These are phyloP conservation scores for Skeletonema costatum DNA, from an alignment of 108 stramenopile genomes.

Conservation along the genomic window DNA sequence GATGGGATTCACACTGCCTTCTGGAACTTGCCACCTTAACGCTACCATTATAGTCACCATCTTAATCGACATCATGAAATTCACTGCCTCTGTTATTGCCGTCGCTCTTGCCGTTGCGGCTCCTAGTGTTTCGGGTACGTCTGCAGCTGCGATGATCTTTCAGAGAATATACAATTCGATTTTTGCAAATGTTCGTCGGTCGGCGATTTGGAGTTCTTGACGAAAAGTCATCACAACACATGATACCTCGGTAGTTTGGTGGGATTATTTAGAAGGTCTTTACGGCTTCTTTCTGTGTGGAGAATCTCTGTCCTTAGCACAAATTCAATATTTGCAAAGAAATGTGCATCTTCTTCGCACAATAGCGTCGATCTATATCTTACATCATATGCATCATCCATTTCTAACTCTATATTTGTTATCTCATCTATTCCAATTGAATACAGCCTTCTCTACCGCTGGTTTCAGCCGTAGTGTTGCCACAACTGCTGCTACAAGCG, in stretches of 20 bases:
- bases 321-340: neutral
- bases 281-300: too few relatives aligned
- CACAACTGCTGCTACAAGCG: constrained; percentile 15
- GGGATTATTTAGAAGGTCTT: too few relatives aligned
- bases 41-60: neutral
- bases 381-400: neutral
- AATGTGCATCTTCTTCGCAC: neutral
- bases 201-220: neutral
- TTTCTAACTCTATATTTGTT: neutral
- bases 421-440: neutral
- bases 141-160: neutral
- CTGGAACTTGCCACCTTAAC: neutral
- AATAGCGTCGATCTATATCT: neutral
- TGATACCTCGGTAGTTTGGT: neutral
- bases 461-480: constrained; percentile 29
- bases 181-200: neutral
- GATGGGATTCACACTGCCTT: neutral
- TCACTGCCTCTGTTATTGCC: constrained; percentile 41
- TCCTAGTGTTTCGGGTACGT: constrained; percentile 40
- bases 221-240: neutral
- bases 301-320: too few relatives aligned
- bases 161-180: neutral
- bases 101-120: constrained; percentile 19
- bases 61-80: constrained; percentile 37
- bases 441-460: constrained; percentile 39